Evolutionary conservation across 768 basidiomycete species (phyloP), one percentile per base, ranked within the genome.

Genomic region (Phaeotremella fagi): DNA sequence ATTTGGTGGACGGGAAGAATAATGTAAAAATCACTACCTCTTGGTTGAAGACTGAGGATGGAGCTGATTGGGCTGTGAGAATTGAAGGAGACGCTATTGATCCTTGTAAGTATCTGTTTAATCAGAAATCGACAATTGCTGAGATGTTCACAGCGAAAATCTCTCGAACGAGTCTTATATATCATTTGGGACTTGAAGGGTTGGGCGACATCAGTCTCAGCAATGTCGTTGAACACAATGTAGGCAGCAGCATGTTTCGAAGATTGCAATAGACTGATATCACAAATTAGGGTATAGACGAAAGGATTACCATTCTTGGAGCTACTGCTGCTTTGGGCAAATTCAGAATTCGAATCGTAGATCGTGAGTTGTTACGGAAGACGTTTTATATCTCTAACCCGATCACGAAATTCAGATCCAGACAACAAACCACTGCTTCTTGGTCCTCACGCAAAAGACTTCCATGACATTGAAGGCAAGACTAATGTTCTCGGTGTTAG

Each of bases 181-280:
- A 90, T 69, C 94, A 97, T 66, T 76, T 86, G 59, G 90, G 90
- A 0, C 75, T 92, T 26, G 90, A 97, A 64, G 92, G 91, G 0
- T 76, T 91, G 1, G 91, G 94, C 14, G 83, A 81, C 2, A 55
- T 97, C 23, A 83, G 87, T 53, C 80, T 95, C 79, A 85, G 87
- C 45, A 51, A 46, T 11, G 48, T 50, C 37, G 24, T 33, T 16
- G 46, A 29, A 20, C 16, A 16, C 29, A 11, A 25, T 23, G 52
- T 43, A 23, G 27, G 54, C 41, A 27, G 18, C 24, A 7, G 14
- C 16, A 28, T 45, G 2, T 7, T 16, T n/a, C 48, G 41, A 18
- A 25, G 24, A 41, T 20, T 41, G 38, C 9, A 11, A 41, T 7
- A 12, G 7, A 20, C 11, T 12, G 7, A 14, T 12, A 6, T 18